Evolutionary conservation across 2,329 filamentous ascomycete genomes (phyloP), one percentile per base, ranked within the genome.

Genomic region (Ophiostoma piceae): DNA sequence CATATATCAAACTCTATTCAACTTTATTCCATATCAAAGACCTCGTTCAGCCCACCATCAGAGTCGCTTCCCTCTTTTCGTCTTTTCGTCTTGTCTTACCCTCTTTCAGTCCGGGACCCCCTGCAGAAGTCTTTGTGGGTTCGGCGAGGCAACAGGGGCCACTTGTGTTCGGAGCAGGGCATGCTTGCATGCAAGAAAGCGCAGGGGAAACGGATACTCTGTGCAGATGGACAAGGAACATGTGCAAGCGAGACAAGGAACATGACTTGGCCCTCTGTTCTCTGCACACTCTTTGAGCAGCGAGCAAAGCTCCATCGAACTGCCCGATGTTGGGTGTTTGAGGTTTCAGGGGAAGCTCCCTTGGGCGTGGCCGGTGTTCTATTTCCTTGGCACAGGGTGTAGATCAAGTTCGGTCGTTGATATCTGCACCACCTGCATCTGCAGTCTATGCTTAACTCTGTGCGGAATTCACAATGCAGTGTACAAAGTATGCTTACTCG

Each of bases 41-140:
- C 43, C 43, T 57, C 19, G 51, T 57, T 26, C 51, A 11, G 51
- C 51, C 51, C 51, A 57, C 51, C 47, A 57, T n/a, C 47, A 22
- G 5, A 9, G n/a, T n/a, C 8, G 35, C 35, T 35, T 35, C 41
- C 16, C 43, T n/a, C 11, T 47, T 47, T 47, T 47, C 7, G 5
- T 47, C 7, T 47, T 47, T 16, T 32, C 26, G 32, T 62, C 14
- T 26, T 62, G n/a, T 62, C 26, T 62, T 32, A 62, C 57, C 26
- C 57, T 41, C 39, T 66, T 43, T 62, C 57, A 62, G 57, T 32
- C 57, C 57, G 57, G 22, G 14, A 29, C 57, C 57, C 57, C 57
- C 57, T 62, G 57, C 57, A 62, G 57, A 62, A 16, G 26, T 62
- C 57, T 57, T 57, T 62, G 57, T 62, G 57, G 57, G 57, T 62